phyloP scores from a whole-genome alignment of 2,329 filamentous ascomycete species.

The Dactylellina cionopaga region DNA sequence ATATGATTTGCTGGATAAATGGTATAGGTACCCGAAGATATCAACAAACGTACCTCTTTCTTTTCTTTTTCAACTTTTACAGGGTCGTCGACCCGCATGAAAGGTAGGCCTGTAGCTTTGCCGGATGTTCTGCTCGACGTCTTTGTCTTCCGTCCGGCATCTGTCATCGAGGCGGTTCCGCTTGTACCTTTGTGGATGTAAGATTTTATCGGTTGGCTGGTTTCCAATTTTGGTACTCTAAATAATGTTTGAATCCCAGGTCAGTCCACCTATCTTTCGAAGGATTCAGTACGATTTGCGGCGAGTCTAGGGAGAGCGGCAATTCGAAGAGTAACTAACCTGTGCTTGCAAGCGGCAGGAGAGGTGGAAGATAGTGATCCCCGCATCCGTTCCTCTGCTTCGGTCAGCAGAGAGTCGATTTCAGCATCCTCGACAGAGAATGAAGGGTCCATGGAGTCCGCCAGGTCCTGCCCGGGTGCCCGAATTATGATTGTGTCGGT shows the following conservation, averaged over 20 bases:
- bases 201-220: conserved; percentile 24
- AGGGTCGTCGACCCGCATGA: conserved; percentile 44
- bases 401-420: conserved; percentile 61
- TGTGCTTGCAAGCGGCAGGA: conserved; percentile 27
- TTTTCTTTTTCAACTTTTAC: conserved; percentile 44
- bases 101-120: conserved; percentile 37
- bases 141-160: conserved; percentile 30
- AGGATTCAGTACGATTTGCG: conserved; percentile 10
- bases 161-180: conserved; percentile 38
- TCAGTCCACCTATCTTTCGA: conserved; percentile 21
- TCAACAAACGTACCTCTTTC: conserved; percentile 39
- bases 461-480: conserved; percentile 37
- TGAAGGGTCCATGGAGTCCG: conserved; percentile 52
- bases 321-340: conserved; percentile 25
- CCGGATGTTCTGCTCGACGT: background rate
- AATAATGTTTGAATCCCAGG: background rate
- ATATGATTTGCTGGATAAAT: background rate
- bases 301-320: background rate
- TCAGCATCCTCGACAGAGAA: conserved; percentile 58
- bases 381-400: conserved; percentile 61
- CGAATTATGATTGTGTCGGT: conserved; percentile 32
- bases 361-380: conserved; percentile 47
- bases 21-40: background rate
- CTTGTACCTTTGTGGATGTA: conserved; percentile 32
- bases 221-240: conserved; percentile 39